These are phyloP conservation scores for Euphorbia schlechtendalii DNA, from an alignment of 441 rosid species.

Conservation along the genomic window DNA sequence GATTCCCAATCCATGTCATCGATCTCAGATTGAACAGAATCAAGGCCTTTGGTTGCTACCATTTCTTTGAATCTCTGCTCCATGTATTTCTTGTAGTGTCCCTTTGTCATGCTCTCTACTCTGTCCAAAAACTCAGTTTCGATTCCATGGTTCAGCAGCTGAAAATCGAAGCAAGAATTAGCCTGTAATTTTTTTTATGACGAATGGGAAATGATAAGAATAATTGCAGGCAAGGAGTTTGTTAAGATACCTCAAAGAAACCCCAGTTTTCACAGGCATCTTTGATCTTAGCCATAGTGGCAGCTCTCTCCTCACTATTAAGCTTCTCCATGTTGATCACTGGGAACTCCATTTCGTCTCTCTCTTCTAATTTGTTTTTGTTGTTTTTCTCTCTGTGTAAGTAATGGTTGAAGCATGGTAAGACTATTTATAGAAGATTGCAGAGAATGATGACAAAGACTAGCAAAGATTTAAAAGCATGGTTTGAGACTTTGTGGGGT, in stretches of 20 bases:
- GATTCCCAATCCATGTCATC: constrained; percentile 89
- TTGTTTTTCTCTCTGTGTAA: background rate
- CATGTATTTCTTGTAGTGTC: constrained; percentile 72
- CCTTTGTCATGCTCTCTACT: constrained; percentile 69
- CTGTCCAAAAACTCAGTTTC: constrained; percentile 53
- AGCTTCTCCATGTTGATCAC: constrained; percentile 61
- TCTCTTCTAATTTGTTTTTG: background rate
- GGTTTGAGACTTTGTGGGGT: too few species aligned
- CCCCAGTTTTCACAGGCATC: constrained; percentile 94
- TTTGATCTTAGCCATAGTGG: constrained; percentile 55
- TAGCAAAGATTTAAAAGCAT: too few species aligned
- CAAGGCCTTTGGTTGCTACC: constrained; percentile 57
- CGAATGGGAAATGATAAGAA: too few species aligned
- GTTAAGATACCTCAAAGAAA: constrained; percentile 64
- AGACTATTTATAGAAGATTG: constrained; percentile 29
- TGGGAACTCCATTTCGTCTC: constrained; percentile 55
- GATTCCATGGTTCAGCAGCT: constrained; percentile 77
- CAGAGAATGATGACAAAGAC: constrained; percentile 4
- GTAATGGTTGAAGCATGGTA: background rate
- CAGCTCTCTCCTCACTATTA: constrained; percentile 51
- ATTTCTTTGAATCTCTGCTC: constrained; percentile 73
- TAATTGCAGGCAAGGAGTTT: background rate
- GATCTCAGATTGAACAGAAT: constrained; percentile 50
- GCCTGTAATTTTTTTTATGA: too few species aligned
- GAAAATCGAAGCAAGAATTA: too few species aligned